phyloP scores from a whole-genome alignment of 1,284 basidiomycete genomes.

The Papiliotrema nemorosa region DNA sequence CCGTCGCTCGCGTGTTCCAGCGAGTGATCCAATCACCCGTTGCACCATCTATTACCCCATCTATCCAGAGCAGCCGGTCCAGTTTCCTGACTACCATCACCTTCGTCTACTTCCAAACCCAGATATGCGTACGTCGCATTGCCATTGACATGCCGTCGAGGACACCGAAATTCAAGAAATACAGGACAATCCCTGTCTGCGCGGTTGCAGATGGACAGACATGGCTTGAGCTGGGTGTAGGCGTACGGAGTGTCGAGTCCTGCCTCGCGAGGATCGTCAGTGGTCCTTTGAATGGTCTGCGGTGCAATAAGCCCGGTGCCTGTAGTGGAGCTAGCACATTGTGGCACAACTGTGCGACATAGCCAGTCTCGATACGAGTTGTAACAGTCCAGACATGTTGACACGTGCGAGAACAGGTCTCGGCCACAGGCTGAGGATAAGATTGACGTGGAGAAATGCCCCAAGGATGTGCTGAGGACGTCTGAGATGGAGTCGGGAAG shows the following conservation, averaged over 20 bases:
- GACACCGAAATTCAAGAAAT: slow-evolving; percentile 69
- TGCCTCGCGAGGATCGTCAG: slow-evolving; percentile 46
- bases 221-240: slow-evolving; percentile 68
- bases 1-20: no score
- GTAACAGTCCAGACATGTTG: slow-evolving; percentile 72
- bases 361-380: slow-evolving; percentile 72
- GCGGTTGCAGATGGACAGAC: slow-evolving; percentile 68
- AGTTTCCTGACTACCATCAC: slow-evolving; percentile 51
- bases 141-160: slow-evolving; percentile 61
- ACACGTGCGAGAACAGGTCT: slow-evolving; percentile 72
- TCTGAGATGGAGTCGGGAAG: slow-evolving; percentile 56
- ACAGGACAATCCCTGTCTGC: slow-evolving; percentile 72
- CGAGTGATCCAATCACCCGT: no score
- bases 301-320: slow-evolving; percentile 22
- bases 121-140: slow-evolving; percentile 65
- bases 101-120: slow-evolving; percentile 60
- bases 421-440: slow-evolving; percentile 71
- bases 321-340: slow-evolving; percentile 57
- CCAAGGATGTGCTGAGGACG: slow-evolving; percentile 59
- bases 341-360: slow-evolving; percentile 66
- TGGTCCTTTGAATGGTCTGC: slow-evolving; percentile 49
- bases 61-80: slow-evolving; percentile 59
- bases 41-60: slow-evolving; percentile 81
- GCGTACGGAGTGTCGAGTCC: slow-evolving; percentile 27
- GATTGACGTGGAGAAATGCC: slow-evolving; percentile 70